Evolutionary conservation across 495 filamentous ascomycete genomes (phyloP).

Genomic region (Talaromyces trachyspermus): DNA sequence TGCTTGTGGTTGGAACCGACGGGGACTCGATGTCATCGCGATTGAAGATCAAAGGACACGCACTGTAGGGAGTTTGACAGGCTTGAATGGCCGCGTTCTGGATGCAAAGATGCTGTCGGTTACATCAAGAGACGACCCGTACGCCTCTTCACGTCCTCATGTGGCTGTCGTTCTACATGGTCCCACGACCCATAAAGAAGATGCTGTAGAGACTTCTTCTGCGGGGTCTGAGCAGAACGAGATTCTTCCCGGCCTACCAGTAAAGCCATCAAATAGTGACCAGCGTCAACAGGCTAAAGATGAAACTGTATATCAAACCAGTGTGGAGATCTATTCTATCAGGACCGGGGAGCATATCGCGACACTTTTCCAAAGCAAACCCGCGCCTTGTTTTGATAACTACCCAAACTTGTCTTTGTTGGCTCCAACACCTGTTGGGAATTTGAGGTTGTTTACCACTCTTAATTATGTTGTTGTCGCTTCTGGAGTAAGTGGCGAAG

Average conservation of each 20-base stretch:
- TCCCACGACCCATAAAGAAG: constrained; percentile 41
- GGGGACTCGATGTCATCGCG: constrained; percentile 64
- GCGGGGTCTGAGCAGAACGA: constrained; percentile 33
- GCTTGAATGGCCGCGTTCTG: constrained; percentile 71
- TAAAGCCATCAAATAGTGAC: constrained; percentile 19
- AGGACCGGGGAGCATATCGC: constrained; percentile 57
- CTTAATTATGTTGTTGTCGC: constrained; percentile 61
- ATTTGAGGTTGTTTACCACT: constrained; percentile 61
- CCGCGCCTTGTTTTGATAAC: constrained; percentile 35
- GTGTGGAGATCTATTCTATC: constrained; percentile 78
- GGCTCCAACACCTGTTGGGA: constrained; percentile 59
- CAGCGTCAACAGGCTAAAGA: constrained; percentile 26
- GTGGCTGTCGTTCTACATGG: constrained; percentile 73
- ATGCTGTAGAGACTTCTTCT: constrained; percentile 29
- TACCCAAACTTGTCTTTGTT: constrained; percentile 32
- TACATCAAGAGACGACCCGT: constrained; percentile 35
- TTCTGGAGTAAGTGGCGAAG: constrained; percentile 77
- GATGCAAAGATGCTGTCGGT: constrained; percentile 71
- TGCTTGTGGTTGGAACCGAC: constrained; percentile 69
- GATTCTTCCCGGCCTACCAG: constrained; percentile 18
- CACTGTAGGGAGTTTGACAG: constrained; percentile 57
- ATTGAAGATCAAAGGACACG: constrained; percentile 61
- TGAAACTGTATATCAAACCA: constrained; percentile 64
- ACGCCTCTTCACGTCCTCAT: constrained; percentile 47
- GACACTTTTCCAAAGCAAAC: constrained; percentile 56